Conservation (phyloP, 2,329 filamentous ascomycete species). For the Dothiorella sarmentorum region DNA sequence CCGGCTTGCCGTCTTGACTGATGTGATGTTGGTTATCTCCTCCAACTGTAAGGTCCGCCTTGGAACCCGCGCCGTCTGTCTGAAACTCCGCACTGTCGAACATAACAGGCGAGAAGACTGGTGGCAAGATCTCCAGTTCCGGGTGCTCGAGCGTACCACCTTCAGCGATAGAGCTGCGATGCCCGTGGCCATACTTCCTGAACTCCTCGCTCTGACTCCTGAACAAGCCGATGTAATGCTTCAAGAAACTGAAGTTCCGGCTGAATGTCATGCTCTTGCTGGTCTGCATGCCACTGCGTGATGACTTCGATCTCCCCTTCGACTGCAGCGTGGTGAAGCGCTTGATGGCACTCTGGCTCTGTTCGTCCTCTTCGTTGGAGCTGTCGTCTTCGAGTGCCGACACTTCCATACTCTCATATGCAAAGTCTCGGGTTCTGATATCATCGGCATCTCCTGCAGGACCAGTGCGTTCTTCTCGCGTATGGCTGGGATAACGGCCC, state of each 20-base stretch:
- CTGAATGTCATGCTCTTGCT: slow-evolving; percentile 43
- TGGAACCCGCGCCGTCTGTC: not conserved
- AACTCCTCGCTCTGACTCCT: slow-evolving; percentile 38
- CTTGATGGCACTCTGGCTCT: not conserved
- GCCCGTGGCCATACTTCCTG: slow-evolving; percentile 40
- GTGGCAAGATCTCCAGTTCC: slow-evolving; percentile 46
- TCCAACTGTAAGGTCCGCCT: not conserved
- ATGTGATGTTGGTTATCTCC: not conserved
- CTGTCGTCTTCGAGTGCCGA: slow-evolving; percentile 23
- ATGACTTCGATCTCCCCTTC: slow-evolving; percentile 15
- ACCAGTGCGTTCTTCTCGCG: slow-evolving; percentile 38
- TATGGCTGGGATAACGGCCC: slow-evolving; percentile 47
- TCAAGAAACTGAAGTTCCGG: slow-evolving; percentile 37
- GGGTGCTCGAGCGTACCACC: slow-evolving; percentile 45
- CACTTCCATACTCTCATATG: slow-evolving; percentile 30
- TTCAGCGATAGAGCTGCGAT: slow-evolving; percentile 42
- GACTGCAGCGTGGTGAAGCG: not conserved
- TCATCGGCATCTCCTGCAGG: slow-evolving; percentile 39
- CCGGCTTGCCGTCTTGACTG: not conserved
- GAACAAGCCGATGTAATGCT: slow-evolving; percentile 46
- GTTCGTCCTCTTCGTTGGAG: slow-evolving; percentile 28
- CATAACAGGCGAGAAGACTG: slow-evolving; percentile 25
- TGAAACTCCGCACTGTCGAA: not conserved
- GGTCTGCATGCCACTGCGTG: slow-evolving; percentile 24
- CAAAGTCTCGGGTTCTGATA: slow-evolving; percentile 44